Base-by-base conservation (phyloP, 129 eudicot genomes). In the Apium graveolens region DNA sequence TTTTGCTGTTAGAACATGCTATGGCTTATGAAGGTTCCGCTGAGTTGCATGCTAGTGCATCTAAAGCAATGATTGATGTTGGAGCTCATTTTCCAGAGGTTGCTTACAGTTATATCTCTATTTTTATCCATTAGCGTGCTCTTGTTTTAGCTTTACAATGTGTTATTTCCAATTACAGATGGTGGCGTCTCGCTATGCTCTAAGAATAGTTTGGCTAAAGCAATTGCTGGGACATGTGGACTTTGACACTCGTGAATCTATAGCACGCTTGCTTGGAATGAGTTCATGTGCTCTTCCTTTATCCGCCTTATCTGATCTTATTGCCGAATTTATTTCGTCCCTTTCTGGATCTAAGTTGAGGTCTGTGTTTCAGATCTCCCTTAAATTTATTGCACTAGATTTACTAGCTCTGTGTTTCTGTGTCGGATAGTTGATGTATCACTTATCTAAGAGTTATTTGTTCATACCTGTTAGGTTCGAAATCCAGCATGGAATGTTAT, bases 1-100 rank as follows among this genome's bases (percentile, higher is more conserved):
- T 92, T 85, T 87, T 87, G 79, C 84, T 95, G 72, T 72, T 91
- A 74, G 98, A 95, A 84, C 93, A 95, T 90, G 97, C 97, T 48
- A 87, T 95, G 97, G 92, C 91, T 16, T 85, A 88, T 75, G 91
- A 91, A 82, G 96, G 98, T 53, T 95, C 97, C 78, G 89, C 87
- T 75, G 92, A 95, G 84, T 84, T 95, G 90, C 97, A 91, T 86
- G 89, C 97, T 75, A 86, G 87, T 81, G 97, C 97, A 76, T 88
- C 93, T 70, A 90, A 87, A 82, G 89, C 96, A 75, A 79, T 95
- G 69, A 83, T 95, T 69, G 86, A 89, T 45, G 73, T 95, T 79
- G 93, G 90, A 74, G 83, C 97, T 86, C 86, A 84, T 79, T 85
- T 90, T 83, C 94, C 94, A 9, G 87, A 95, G 97, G 98, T 95